phyloP scores from a whole-genome alignment of 176 grass and related monocot genomes.

The Secale cereale region DNA sequence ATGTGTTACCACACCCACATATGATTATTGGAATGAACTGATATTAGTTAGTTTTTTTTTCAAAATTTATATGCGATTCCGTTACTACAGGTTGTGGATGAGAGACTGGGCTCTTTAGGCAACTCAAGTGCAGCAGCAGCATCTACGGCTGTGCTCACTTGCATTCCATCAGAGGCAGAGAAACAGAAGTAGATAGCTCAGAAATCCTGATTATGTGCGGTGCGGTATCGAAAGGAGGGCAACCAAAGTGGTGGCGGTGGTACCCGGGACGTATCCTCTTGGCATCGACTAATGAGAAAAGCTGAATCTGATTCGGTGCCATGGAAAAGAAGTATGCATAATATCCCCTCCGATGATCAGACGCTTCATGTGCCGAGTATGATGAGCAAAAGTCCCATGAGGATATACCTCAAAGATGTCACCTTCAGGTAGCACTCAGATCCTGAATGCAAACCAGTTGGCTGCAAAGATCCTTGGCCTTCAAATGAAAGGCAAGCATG shows the following conservation, averaged over 20 bases:
- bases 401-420: slow-evolving; percentile 33
- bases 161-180: not conserved
- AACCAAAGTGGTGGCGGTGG: not conserved
- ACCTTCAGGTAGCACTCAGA: slow-evolving; percentile 31
- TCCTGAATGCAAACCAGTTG: slow-evolving; percentile 76
- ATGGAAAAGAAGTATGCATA: too few relatives aligned
- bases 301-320: too few relatives aligned
- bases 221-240: not conserved
- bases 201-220: not conserved
- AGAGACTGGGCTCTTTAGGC: too few relatives aligned
- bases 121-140: too few relatives aligned
- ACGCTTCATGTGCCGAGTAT: too few relatives aligned
- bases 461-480: slow-evolving; percentile 80
- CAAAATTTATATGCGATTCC: not conserved
- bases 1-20: not conserved
- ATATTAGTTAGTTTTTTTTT: not conserved
- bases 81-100: not conserved
- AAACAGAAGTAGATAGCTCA: not conserved
- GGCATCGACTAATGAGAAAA: too few relatives aligned
- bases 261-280: too few relatives aligned
- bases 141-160: not conserved
- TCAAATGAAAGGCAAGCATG: slow-evolving; percentile 81
- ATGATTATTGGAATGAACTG: not conserved
- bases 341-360: too few relatives aligned
- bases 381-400: too few relatives aligned